Evolutionary conservation across 345 rosid genomes (phyloP).

Genomic region (Pelargonium nanum): DNA sequence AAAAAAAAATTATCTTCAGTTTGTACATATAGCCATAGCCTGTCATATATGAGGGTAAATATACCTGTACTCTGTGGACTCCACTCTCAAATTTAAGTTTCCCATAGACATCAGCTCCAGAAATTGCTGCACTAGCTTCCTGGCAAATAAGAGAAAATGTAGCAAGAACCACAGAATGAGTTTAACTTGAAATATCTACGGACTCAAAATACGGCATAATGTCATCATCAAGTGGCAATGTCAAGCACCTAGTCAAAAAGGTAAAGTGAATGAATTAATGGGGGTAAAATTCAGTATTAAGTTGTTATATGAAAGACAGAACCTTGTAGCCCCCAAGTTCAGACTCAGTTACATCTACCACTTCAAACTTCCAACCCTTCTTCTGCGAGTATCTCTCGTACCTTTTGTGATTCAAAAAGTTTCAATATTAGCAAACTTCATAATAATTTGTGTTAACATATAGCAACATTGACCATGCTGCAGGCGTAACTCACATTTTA

Average conservation of each 20-base stretch:
- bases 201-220: background rate
- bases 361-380: conserved; percentile 86
- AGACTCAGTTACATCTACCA: conserved; percentile 64
- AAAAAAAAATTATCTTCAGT: conserved; percentile 1
- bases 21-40: background rate
- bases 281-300: background rate
- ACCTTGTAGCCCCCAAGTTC: conserved; percentile 91
- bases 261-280: background rate
- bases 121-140: conserved; percentile 95
- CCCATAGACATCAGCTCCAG: conserved; percentile 71
- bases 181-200: background rate
- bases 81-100: conserved; percentile 99
- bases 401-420: conserved; percentile 33
- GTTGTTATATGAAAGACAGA: background rate
- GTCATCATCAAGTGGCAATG: background rate
- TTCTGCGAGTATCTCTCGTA: conserved; percentile 85
- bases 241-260: background rate
- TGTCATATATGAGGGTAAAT: background rate
- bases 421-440: background rate
- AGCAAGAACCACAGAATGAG: conserved; percentile 9
- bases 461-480: background rate
- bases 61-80: conserved; percentile 94
- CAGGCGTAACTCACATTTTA: conserved; percentile 50
- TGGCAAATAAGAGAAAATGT: conserved; percentile 20
- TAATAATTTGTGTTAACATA: background rate